Percentiles rank a stretch among this genome's conserved stretches.
Evolutionary conservation across 768 basidiomycete genomes (phyloP).

Genomic region (Naganishia friedmannii): DNA sequence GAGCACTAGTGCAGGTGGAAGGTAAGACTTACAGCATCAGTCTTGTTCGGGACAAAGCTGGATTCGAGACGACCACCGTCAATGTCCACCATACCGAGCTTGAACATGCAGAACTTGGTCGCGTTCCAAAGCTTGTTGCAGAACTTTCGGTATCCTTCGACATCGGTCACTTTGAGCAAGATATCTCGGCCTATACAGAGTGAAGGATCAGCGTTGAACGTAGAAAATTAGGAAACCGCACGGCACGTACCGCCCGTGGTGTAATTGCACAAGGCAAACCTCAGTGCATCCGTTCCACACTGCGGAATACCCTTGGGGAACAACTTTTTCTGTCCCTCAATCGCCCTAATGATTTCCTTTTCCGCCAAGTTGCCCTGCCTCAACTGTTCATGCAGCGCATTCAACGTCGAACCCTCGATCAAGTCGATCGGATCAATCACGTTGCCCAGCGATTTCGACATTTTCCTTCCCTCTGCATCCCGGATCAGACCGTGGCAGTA

Average conservation of each 20-base stretch:
- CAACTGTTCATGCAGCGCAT: constrained; percentile 80
- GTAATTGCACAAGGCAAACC: constrained; percentile 93
- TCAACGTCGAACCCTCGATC: constrained; percentile 76
- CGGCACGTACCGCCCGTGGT: constrained; percentile 70
- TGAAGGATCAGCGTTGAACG: too few relatives aligned
- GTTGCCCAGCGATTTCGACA: constrained; percentile 97
- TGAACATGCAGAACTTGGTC: constrained; percentile 97
- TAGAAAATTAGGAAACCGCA: background rate
- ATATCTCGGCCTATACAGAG: constrained; percentile 76
- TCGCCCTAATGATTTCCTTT: constrained; percentile 85
- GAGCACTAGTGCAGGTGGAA: too few relatives aligned
- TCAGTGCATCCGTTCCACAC: constrained; percentile 92
- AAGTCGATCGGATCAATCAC: constrained; percentile 97
- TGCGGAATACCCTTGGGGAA: constrained; percentile 99
- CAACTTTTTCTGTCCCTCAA: constrained; percentile 94
- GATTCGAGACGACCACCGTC: constrained; percentile 51
- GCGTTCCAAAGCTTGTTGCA: constrained; percentile 99
- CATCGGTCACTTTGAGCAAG: constrained; percentile 89
- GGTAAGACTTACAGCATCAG: constrained; percentile 68
- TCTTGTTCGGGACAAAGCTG: constrained; percentile 69
- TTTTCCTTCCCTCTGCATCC: constrained; percentile 96
- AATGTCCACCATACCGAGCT: constrained; percentile 64
- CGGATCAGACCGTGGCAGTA: constrained; percentile 98
- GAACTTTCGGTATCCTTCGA: constrained; percentile 98
- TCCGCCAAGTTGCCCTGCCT: constrained; percentile 88